phyloP scores from a whole-genome alignment of 805 yeast genomes.

The Peterozyma xylosa region DNA sequence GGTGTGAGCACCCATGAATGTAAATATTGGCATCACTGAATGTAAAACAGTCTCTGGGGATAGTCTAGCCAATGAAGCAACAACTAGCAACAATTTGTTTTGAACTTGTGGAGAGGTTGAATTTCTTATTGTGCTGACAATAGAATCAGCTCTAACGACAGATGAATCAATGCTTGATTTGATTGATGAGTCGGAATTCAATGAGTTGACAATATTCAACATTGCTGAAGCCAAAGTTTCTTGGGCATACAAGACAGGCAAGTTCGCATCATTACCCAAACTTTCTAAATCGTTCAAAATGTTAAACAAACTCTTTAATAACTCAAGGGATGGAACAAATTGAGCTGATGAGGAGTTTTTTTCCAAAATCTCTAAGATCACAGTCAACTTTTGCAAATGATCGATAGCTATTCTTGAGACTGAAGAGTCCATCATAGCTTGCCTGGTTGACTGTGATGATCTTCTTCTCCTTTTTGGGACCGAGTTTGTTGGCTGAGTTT shows the following conservation, averaged over 20 bases:
- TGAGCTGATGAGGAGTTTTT: constrained; percentile 18
- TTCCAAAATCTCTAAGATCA: constrained; percentile 75
- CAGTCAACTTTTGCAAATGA: constrained; percentile 72
- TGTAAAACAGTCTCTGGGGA: constrained; percentile 90
- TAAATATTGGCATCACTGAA: constrained; percentile 98
- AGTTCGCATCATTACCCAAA: constrained; percentile 81
- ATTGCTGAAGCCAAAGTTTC: constrained; percentile 86
- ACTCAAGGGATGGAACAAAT: constrained; percentile 23
- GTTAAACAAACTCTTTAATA: constrained; percentile 39
- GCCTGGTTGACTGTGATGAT: constrained; percentile 69
- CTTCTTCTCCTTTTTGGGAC: constrained; percentile 78
- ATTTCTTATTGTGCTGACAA: constrained; percentile 85
- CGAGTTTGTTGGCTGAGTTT: constrained; percentile 23
- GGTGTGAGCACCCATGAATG: constrained; percentile 98
- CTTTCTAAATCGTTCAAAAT: constrained; percentile 72
- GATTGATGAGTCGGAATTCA: constrained; percentile 25
- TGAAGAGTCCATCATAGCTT: constrained; percentile 66
- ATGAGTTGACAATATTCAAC: constrained; percentile 54
- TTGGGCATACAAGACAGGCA: constrained; percentile 87
- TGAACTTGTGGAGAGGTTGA: constrained; percentile 93
- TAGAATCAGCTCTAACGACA: constrained; percentile 77
- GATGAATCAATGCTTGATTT: constrained; percentile 42
- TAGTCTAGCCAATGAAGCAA: constrained; percentile 79
- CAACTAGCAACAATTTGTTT: constrained; percentile 74
- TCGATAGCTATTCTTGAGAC: constrained; percentile 67